These are phyloP conservation scores for Puccinia horiana DNA, from an alignment of 1,284 basidiomycete genomes.

Conservation along the genomic window DNA sequence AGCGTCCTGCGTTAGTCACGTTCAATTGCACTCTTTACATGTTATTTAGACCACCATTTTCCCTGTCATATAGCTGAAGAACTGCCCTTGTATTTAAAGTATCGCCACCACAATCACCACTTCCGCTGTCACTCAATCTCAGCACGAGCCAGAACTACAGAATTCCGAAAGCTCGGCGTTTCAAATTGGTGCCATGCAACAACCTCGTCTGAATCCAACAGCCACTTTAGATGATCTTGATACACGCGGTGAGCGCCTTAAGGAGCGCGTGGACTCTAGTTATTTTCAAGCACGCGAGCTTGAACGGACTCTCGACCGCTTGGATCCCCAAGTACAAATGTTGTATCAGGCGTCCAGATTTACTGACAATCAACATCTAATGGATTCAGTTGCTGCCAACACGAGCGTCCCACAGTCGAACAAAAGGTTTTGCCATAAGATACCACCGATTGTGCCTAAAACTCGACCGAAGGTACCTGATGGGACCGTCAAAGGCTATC, in stretches of 20 bases:
- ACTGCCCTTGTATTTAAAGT: not conserved
- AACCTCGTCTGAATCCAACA: not conserved
- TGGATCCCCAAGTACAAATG: not conserved
- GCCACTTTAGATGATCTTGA: not conserved
- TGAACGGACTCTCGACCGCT: not conserved
- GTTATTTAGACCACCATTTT: not conserved
- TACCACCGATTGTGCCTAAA: constrained; percentile 21
- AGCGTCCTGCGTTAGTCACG: not conserved
- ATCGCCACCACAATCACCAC: not conserved
- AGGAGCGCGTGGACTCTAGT: not conserved
- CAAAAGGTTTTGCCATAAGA: not conserved
- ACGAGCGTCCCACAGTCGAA: not conserved
- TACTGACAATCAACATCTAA: not conserved
- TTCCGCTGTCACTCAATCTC: not conserved
- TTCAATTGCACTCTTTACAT: not conserved
- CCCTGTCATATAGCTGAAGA: not conserved
- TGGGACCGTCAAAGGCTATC: not conserved
- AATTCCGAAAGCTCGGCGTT: not conserved
- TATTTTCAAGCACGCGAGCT: not conserved
- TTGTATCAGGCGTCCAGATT: not conserved
- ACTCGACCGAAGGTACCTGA: constrained; percentile 3
- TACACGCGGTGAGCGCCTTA: not conserved
- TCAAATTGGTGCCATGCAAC: not conserved
- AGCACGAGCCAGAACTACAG: not conserved
- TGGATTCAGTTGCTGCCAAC: not conserved